Conservation (phyloP, 306 rosid species). For the Glycine latifolia region DNA sequence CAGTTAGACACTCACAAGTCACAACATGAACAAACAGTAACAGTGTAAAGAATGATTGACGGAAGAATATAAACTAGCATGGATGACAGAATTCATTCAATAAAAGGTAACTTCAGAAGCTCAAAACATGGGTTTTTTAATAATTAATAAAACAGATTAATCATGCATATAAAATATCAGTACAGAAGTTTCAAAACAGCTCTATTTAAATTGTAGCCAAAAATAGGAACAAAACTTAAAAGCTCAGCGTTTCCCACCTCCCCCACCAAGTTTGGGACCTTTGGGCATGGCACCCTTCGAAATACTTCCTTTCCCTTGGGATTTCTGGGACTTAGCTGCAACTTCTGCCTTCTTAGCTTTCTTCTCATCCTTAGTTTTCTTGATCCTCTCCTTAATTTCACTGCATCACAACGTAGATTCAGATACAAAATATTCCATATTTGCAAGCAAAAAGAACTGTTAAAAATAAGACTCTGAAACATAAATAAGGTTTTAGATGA, state of each 20-base stretch:
- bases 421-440: not conserved
- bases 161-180: not conserved
- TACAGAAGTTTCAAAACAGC: not conserved
- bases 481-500: too few species aligned
- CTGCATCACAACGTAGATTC: constrained; percentile 41
- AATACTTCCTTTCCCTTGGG: constrained; percentile 57
- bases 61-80: not conserved
- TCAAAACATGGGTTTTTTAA: constrained; percentile 23
- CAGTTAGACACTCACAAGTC: too few species aligned
- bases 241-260: constrained; percentile 83
- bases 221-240: constrained; percentile 21
- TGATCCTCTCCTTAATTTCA: constrained; percentile 87
- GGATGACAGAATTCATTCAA: not conserved
- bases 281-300: constrained; percentile 71
- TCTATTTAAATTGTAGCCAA: constrained; percentile 28
- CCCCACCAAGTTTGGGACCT: constrained; percentile 93
- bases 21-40: too few species aligned
- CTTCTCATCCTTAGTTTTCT: constrained; percentile 90
- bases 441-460: not conserved
- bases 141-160: too few species aligned
- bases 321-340: constrained; percentile 61
- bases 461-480: not conserved
- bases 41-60: too few species aligned
- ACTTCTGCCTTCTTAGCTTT: constrained; percentile 88
- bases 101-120: constrained; percentile 26